Percentiles rank a stretch among this genome's conserved stretches.
Evolutionary conservation across 2,329 filamentous ascomycete species (phyloP).

Genomic region (Penicillium sp.): DNA sequence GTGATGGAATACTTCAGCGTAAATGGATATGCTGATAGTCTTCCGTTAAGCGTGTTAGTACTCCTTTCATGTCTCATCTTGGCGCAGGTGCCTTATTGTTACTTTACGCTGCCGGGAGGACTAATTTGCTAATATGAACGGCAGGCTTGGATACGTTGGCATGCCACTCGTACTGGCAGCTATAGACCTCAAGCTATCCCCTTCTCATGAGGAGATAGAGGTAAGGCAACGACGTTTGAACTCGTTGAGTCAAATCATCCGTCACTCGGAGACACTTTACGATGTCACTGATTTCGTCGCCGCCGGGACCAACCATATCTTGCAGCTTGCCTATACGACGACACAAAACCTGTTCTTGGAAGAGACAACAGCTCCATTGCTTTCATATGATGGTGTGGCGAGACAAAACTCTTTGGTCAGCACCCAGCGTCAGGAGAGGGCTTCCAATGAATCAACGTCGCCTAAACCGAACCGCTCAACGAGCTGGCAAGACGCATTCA

Average conservation of each 20-base stretch:
- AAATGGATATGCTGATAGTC: conserved; percentile 45
- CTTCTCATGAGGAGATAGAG: conserved; percentile 14
- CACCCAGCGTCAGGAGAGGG: no score
- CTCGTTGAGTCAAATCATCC: conserved; percentile 22
- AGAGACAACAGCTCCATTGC: background rate
- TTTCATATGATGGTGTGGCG: background rate
- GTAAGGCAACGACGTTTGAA: conserved; percentile 18
- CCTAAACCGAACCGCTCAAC: conserved; percentile 5
- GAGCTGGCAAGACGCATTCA: conserved; percentile 26
- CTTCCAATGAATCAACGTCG: background rate
- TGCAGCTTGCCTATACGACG: conserved; percentile 26
- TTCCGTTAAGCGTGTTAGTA: conserved; percentile 50
- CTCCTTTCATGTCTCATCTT: background rate
- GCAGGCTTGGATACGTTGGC: conserved; percentile 25
- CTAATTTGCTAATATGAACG: background rate
- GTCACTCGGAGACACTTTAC: conserved; percentile 23
- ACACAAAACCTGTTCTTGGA: conserved; percentile 25
- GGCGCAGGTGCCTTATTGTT: no score
- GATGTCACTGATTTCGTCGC: conserved; percentile 30
- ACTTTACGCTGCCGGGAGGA: no score
- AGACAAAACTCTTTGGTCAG: background rate
- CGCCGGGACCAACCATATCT: conserved; percentile 24
- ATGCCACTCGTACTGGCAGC: conserved; percentile 30
- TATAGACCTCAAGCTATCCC: conserved; percentile 29
- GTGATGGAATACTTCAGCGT: conserved; percentile 50